Evolutionary conservation across 306 rosid species (phyloP).

Genomic region (Alnus rubra): DNA sequence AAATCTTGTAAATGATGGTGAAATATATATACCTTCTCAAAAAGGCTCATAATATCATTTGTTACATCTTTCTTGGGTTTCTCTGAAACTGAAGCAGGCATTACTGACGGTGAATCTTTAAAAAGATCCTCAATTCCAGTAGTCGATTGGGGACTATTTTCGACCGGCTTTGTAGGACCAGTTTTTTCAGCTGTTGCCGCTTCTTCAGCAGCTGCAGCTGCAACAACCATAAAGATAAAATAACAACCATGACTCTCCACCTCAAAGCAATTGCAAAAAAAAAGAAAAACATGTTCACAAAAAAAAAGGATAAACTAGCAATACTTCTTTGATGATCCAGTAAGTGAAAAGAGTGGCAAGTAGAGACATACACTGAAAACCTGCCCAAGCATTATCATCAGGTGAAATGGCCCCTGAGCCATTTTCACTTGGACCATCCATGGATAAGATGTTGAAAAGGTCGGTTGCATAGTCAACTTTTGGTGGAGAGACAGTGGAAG

Average conservation of each 20-base stretch:
- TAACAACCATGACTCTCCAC: slow-evolving; percentile 23
- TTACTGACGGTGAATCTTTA: slow-evolving; percentile 53
- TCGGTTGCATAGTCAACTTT: slow-evolving; percentile 95
- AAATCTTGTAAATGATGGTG: slow-evolving; percentile 15
- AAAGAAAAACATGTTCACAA: slow-evolving; percentile 11
- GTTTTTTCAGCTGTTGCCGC: slow-evolving; percentile 60
- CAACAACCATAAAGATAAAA: slow-evolving; percentile 37
- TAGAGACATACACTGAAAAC: slow-evolving; percentile 80
- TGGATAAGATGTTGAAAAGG: slow-evolving; percentile 84
- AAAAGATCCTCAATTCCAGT: slow-evolving; percentile 88
- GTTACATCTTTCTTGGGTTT: slow-evolving; percentile 77
- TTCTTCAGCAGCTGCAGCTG: slow-evolving; percentile 87
- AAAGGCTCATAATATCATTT: slow-evolving; percentile 97
- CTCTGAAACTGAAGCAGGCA: slow-evolving; percentile 48
- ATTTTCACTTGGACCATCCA: slow-evolving; percentile 72
- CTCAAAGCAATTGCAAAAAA: slow-evolving; percentile 18
- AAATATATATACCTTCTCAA: slow-evolving; percentile 72
- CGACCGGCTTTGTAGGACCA: slow-evolving; percentile 50
- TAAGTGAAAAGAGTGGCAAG: slow-evolving; percentile 12
- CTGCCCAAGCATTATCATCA: slow-evolving; percentile 92
- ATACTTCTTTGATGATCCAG: slow-evolving; percentile 13
- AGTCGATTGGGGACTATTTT: slow-evolving; percentile 43
- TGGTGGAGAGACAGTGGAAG: slow-evolving; percentile 54
- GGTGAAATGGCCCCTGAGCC: slow-evolving; percentile 50
- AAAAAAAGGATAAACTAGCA: background rate